phyloP scores from a whole-genome alignment of 2,329 filamentous ascomycete species.

The Myriosclerotinia curreyana region DNA sequence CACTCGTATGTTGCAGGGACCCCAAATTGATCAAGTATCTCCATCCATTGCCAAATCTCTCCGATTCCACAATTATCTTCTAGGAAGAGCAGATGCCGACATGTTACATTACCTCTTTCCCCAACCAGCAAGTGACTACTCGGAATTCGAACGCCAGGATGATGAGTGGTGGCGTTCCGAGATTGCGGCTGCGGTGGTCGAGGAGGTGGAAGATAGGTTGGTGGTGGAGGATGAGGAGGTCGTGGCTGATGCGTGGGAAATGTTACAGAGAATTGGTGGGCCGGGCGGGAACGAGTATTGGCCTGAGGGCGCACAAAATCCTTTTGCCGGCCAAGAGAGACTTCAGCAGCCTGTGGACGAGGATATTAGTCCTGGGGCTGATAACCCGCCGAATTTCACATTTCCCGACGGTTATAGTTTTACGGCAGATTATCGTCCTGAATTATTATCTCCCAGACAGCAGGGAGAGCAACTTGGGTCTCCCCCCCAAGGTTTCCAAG shows the following conservation, averaged over 20 bases:
- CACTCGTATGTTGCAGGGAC: neutral
- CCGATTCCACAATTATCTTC: accelerated
- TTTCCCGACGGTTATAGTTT: neutral
- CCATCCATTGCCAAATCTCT: neutral
- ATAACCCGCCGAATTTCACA: neutral
- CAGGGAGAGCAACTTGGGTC: no score
- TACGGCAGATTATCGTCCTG: neutral
- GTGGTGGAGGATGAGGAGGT: neutral
- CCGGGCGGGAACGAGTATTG: neutral
- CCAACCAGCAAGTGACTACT: accelerated
- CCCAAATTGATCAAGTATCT: neutral
- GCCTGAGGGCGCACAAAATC: neutral
- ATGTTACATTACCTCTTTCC: neutral
- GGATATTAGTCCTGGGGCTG: neutral
- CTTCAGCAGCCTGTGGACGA: accelerated
- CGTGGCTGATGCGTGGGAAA: accelerated
- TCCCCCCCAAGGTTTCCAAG: no score
- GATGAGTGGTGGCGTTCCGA: neutral
- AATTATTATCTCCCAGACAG: no score
- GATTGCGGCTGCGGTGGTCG: neutral
- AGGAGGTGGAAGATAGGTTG: neutral
- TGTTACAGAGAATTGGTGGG: neutral
- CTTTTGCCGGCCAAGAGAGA: accelerated
- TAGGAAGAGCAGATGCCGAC: accelerated
- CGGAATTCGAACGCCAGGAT: neutral